Percentiles rank a stretch among this genome's conserved stretches.
phyloP scores from a whole-genome alignment of 805 yeast species.

The Wickerhamomyces strasburgensis region DNA sequence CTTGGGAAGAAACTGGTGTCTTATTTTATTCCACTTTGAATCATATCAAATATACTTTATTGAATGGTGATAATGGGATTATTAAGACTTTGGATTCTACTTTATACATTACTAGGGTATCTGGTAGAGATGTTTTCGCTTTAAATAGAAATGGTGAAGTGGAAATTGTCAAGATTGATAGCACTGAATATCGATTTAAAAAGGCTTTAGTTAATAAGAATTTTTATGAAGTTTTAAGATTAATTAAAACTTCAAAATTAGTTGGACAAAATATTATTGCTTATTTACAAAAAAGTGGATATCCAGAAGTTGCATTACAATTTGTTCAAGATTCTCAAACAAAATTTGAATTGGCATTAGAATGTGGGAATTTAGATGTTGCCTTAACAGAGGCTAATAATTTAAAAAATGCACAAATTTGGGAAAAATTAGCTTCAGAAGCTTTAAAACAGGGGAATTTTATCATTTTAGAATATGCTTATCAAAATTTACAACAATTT shows the following conservation, averaged over 20 bases:
- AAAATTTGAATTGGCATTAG: conserved; percentile 90
- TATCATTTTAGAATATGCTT: conserved; percentile 77
- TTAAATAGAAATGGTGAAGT: conserved; percentile 83
- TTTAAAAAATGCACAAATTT: conserved; percentile 59
- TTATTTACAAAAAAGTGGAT: conserved; percentile 89
- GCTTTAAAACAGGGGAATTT: conserved; percentile 89
- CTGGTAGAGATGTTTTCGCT: conserved; percentile 69
- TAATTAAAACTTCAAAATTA: conserved; percentile 81
- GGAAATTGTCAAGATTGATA: conserved; percentile 76
- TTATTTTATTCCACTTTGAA: conserved; percentile 90
- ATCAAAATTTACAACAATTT: conserved; percentile 80
- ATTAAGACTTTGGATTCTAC: conserved; percentile 90
- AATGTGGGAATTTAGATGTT: conserved; percentile 80
- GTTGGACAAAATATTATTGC: conserved; percentile 98
- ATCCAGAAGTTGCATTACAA: conserved; percentile 95
- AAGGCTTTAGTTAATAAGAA: conserved; percentile 85
- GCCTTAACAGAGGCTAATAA: conserved; percentile 87
- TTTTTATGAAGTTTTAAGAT: conserved; percentile 85
- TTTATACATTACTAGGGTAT: conserved; percentile 69
- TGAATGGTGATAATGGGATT: conserved; percentile 94
- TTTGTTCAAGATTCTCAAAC: conserved; percentile 96
- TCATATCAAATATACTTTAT: conserved; percentile 88
- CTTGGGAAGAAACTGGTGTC: conserved; percentile 95
- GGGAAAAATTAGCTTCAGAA: conserved; percentile 81
- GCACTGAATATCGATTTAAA: conserved; percentile 96